Base-by-base conservation (phyloP, 176 grass and related monocot genomes). In the Elymus sibiricus region DNA sequence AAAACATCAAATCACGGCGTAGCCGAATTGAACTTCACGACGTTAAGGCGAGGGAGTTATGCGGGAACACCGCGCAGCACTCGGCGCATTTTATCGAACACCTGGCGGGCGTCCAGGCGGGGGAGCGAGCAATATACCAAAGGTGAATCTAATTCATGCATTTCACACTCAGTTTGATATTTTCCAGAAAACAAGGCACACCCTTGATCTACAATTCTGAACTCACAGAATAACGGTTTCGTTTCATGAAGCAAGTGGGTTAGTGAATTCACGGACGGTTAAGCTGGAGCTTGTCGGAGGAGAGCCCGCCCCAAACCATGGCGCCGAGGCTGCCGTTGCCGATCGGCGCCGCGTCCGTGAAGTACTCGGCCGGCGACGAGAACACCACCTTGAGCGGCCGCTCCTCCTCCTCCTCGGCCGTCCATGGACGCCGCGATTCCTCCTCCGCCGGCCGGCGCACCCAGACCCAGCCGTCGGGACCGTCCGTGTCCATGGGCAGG, bases 261-360 rank as follows among this genome's bases (percentile, higher is more conserved):
- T 58, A 58, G 55, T 9, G 55, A 58, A 58, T 58, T 40, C 55
- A 14, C 70, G 62, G 88, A 98, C 95, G 87, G 84, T 98, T 98
- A 46, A 98, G 91, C 44, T 95, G 95, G 83, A 98, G 83, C 79
- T 88, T 95, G 85, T 98, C 95, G 47, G 85, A 82, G 49, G 55
- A 44, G 82, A 98, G 87, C 60, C 91, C 89, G 60, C 95, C 95
- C 95, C 95, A 98, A 21, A 98, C 76, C 93, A 95, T 88, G 76
- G 85, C 93, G 4, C 93, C 91, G 32, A 98, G 93, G 59, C 83
- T 73, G 46, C 93, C 93, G 29, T 95, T 98, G 19, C 95, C 93
- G 87, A 98, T 86, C 15, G 93, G 93, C 8, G 73, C 51, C n/a
- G 95, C 91, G 65, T 98, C 93, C 1, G 93, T 98, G 89, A 92